Evolutionary conservation across 352 stramenopile genomes (phyloP).

Genomic region (Pythium rhizo-oryzae): DNA sequence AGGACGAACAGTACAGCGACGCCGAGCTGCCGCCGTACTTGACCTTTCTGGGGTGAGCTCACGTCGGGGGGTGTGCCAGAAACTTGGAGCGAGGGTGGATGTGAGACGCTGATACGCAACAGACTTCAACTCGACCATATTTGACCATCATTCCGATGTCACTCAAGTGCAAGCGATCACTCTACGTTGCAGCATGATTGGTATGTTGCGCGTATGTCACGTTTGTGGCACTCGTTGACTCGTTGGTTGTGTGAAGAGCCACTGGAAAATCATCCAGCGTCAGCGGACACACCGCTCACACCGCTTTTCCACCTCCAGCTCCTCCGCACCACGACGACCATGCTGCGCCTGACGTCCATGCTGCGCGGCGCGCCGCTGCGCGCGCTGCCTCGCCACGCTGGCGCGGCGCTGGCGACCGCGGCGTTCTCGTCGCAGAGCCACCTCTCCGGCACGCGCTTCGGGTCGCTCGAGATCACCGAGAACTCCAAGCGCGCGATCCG

Average conservation of each 20-base stretch:
- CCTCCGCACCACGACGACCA: not conserved
- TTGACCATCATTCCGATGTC: not conserved
- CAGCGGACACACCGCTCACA: not conserved
- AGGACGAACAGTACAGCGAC: slow-evolving; percentile 78
- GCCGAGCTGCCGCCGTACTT: slow-evolving; percentile 64
- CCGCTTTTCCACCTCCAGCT: not conserved
- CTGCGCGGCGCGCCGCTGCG: slow-evolving; percentile 8
- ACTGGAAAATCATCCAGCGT: slow-evolving; percentile 3
- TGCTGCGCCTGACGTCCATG: slow-evolving; percentile 25
- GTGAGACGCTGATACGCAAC: not conserved
- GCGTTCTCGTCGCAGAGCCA: slow-evolving; percentile 24
- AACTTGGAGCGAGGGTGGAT: no score
- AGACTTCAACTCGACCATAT: not conserved
- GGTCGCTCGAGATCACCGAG: slow-evolving; percentile 33
- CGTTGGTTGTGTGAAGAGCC: slow-evolving; percentile 30
- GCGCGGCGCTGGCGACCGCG: slow-evolving; percentile 5
- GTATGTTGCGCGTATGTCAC: slow-evolving; percentile 14
- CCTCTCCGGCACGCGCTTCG: slow-evolving; percentile 30
- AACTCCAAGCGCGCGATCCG: slow-evolving; percentile 49
- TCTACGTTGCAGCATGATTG: not conserved
- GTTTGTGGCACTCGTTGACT: not conserved
- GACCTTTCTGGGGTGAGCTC: slow-evolving; percentile 55
- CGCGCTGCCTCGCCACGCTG: not conserved
- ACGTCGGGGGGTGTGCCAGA: no score
- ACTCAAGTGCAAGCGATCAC: not conserved